Conservation (phyloP, 345 rosid genomes). For the Kernera saxatilis region DNA sequence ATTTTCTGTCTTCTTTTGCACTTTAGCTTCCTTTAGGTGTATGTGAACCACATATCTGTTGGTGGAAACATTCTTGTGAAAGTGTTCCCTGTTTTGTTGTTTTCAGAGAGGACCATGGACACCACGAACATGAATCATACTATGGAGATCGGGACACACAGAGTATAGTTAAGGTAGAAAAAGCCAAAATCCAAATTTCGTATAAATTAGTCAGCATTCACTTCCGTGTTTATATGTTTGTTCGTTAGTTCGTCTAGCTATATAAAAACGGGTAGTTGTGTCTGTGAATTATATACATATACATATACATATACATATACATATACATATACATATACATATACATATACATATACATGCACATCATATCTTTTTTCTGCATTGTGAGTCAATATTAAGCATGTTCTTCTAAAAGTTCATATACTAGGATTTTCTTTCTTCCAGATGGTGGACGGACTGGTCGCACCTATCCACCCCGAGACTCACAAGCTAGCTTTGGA, state of each 20-base stretch:
- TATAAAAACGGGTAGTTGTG: neutral
- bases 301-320: neutral
- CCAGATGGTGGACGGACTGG: conserved; percentile 72
- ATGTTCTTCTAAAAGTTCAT: conserved; percentile 2
- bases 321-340: neutral
- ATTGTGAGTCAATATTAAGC: neutral
- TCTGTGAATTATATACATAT: neutral
- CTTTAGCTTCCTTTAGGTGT: neutral
- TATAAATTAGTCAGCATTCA: neutral
- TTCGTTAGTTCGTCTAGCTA: neutral
- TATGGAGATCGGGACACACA: conserved; percentile 99
- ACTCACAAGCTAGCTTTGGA: conserved; percentile 50
- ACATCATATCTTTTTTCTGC: neutral
- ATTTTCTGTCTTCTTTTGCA: neutral
- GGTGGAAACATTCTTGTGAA: conserved; percentile 3
- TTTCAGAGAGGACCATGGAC: conserved; percentile 90
- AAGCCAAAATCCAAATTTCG: conserved; percentile 14
- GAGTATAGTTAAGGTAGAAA: conserved; percentile 72
- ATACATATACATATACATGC: neutral
- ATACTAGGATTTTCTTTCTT: conserved; percentile 23
- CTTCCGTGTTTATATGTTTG: neutral
- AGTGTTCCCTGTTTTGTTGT: neutral
- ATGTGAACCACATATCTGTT: neutral
- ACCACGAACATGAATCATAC: conserved; percentile 97
- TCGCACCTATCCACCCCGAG: conserved; percentile 62